Evolutionary conservation across 805 yeast genomes (phyloP).

Genomic region (Jamesozyma rosinii): DNA sequence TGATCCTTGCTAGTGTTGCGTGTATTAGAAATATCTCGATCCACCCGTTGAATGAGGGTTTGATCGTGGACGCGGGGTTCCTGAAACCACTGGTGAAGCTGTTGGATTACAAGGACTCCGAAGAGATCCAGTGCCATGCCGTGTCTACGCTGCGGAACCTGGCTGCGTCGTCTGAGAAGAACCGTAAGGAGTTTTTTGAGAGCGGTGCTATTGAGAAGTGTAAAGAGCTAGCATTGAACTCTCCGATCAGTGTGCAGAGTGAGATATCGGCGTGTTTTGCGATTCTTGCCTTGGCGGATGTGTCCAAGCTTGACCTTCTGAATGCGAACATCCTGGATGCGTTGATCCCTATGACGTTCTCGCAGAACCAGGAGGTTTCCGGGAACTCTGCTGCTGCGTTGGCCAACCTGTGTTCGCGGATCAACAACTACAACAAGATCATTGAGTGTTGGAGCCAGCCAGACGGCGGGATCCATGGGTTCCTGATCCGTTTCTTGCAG

Average conservation of each 20-base stretch:
- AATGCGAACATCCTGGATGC: constrained; percentile 80
- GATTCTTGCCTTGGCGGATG: constrained; percentile 91
- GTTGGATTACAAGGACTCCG: constrained; percentile 76
- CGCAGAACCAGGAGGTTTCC: constrained; percentile 86
- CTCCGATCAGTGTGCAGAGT: constrained; percentile 88
- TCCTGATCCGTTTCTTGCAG: constrained; percentile 68
- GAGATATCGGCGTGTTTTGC: constrained; percentile 97
- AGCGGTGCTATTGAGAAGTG: constrained; percentile 95
- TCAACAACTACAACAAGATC: constrained; percentile 71
- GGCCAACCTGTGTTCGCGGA: constrained; percentile 89
- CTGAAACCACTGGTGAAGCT: constrained; percentile 80
- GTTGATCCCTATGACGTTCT: constrained; percentile 80
- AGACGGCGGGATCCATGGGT: constrained; percentile 76
- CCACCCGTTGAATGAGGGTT: constrained; percentile 90
- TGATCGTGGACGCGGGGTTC: constrained; percentile 95
- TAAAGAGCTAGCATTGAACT: constrained; percentile 70
- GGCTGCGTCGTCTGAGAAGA: constrained; percentile 91
- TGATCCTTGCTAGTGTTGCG: constrained; percentile 93
- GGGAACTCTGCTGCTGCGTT: constrained; percentile 98
- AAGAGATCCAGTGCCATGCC: constrained; percentile 97
- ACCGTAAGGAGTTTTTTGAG: constrained; percentile 81
- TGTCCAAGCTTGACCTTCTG: constrained; percentile 73
- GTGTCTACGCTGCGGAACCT: constrained; percentile 90
- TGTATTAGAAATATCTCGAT: constrained; percentile 95
- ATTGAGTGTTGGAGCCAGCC: constrained; percentile 72